Conservation (phyloP, 169 alveolate species). For the Eimeria necatrix region DNA sequence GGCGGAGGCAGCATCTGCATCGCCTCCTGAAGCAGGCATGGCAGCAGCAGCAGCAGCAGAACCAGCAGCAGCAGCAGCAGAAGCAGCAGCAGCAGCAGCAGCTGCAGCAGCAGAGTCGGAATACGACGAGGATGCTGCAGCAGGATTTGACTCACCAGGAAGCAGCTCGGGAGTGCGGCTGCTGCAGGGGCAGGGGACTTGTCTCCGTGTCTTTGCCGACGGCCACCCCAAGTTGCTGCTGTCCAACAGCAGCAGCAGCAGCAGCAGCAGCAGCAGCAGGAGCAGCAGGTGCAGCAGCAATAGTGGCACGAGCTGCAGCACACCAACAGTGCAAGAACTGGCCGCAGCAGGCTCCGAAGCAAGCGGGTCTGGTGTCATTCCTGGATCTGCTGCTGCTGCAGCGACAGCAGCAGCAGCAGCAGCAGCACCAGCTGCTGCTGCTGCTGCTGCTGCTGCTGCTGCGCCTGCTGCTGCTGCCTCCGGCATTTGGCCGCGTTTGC, state of each 20-base stretch:
- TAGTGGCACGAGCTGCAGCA: too few relatives aligned
- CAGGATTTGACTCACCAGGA: too few relatives aligned
- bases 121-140: too few relatives aligned
- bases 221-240: constrained; percentile 24
- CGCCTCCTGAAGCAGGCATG: too few relatives aligned
- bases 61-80: too few relatives aligned
- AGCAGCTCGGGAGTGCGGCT: neutral
- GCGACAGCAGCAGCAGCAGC: neutral
- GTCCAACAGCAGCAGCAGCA: neutral
- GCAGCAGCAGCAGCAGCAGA: too few relatives aligned
- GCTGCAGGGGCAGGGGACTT: constrained; percentile 37
- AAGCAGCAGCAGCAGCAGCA: too few relatives aligned
- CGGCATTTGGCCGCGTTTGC: neutral
- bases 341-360: neutral
- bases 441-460: neutral
- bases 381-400: too few relatives aligned
- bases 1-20: too few relatives aligned
- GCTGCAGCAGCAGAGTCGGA: too few relatives aligned
- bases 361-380: neutral
- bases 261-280: constrained; percentile 24
- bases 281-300: too few relatives aligned
- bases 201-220: neutral
- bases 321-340: neutral
- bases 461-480: neutral
- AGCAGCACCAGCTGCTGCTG: too few relatives aligned